phyloP scores from a whole-genome alignment of 176 grass and related monocot species.

The Tuctoria greenei region DNA sequence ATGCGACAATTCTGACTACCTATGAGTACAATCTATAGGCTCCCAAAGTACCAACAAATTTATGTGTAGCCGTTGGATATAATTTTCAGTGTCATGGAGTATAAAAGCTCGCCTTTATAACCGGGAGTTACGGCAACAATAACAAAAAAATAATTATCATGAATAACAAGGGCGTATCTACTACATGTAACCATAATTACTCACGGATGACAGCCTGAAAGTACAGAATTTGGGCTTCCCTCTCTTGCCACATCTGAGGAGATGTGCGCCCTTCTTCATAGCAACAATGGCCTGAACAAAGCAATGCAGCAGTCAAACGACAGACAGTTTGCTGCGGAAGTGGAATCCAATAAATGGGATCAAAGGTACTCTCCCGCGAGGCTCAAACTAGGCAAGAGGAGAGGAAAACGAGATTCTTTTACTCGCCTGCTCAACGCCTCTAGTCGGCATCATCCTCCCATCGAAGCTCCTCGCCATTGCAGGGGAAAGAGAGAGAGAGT shows the following conservation, averaged over 20 bases:
- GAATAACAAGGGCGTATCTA: neutral
- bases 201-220: slow-evolving; percentile 55
- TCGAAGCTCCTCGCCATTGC: slow-evolving; percentile 72
- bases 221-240: slow-evolving; percentile 57
- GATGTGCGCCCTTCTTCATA: slow-evolving; percentile 52
- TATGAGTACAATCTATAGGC: too few species aligned
- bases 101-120: neutral
- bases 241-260: slow-evolving; percentile 51
- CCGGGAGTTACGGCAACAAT: neutral
- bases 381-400: neutral
- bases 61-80: too few species aligned
- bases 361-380: neutral
- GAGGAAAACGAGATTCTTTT: neutral
- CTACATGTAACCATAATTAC: neutral
- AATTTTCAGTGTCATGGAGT: too few species aligned
- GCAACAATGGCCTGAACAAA: slow-evolving; percentile 48
- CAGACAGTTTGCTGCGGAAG: neutral
- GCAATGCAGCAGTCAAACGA: neutral
- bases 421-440: slow-evolving; percentile 73
- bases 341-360: slow-evolving; percentile 13
- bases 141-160: neutral
- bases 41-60: too few species aligned
- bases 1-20: too few species aligned
- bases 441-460: slow-evolving; percentile 53
- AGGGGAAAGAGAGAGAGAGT: neutral